Conservation (phyloP, 495 filamentous ascomycete genomes). For the Penicillium salamii region DNA sequence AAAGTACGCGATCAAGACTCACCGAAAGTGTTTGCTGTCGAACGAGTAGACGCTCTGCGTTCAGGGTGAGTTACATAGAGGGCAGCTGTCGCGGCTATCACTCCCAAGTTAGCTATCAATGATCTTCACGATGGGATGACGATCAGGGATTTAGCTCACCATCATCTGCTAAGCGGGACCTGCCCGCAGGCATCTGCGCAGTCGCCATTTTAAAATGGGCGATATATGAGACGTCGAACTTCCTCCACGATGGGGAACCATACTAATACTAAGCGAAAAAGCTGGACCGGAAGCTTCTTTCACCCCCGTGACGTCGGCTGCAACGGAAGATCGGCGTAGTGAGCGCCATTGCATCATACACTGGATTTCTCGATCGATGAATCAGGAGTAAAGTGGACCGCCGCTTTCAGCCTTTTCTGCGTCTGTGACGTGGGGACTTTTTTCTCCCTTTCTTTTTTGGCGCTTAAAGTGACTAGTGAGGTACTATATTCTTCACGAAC, state of each 20-base stretch:
- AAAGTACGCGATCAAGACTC: too few relatives aligned
- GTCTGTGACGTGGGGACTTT: slow-evolving; percentile 12
- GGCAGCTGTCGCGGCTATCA: slow-evolving; percentile 50
- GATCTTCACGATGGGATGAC: slow-evolving; percentile 7
- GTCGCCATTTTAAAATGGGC: slow-evolving; percentile 30
- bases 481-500: background rate
- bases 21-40: slow-evolving; percentile 15
- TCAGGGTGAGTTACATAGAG: slow-evolving; percentile 48
- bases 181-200: slow-evolving; percentile 28
- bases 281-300: slow-evolving; percentile 32
- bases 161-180: slow-evolving; percentile 39
- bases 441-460: too few relatives aligned
- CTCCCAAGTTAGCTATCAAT: slow-evolving; percentile 13
- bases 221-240: too few relatives aligned
- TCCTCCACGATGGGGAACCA: background rate
- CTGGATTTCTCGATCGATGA: slow-evolving; percentile 1
- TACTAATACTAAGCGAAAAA: slow-evolving; percentile 10
- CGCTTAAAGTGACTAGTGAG: too few relatives aligned
- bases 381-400: background rate
- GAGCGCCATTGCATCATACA: slow-evolving; percentile 23
- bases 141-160: slow-evolving; percentile 28
- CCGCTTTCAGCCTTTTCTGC: slow-evolving; percentile 1
- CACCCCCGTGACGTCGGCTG: slow-evolving; percentile 23
- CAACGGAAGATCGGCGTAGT: slow-evolving; percentile 13
- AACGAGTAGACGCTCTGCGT: slow-evolving; percentile 35